Base-by-base conservation (phyloP, 2,329 filamentous ascomycete species). In the Ceratocystis ficicola region DNA sequence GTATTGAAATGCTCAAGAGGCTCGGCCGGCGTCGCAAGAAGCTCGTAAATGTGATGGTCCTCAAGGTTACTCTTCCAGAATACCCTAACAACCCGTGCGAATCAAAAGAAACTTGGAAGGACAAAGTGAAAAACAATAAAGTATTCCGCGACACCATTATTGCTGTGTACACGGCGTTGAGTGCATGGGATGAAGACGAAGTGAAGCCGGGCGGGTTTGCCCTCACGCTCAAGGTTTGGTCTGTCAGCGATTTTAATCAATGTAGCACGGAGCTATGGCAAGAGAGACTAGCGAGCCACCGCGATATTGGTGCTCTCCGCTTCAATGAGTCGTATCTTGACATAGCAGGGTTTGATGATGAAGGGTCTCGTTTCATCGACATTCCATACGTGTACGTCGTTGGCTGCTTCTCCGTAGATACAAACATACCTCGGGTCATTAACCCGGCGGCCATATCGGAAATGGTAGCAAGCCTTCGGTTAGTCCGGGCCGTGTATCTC, bases 341-440 rank as follows among this genome's bases (percentile, higher is more conserved):
- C 36, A 83, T 83, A 48, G 55, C 55, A 8, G 86, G 87, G 68
- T 76, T 83, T 44, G 81, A 89, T 20, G 87, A 90, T 70, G 85
- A 86, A 0, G 82, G 86, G 72, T 82, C 87, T 3, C 60, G 62
- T 17, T 44, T 20, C 46, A 17, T 76, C 48, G 76, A 89, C 70
- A 84, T 82, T 66, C 88, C 85, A 0, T 22, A 50, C 84, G 70
- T 70, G 12, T 63, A 67, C 30, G 70, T 68, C 6, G 68, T 71
- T 52, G 64, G 65, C 15, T 69, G 67, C 12, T 71, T 71, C 65
- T 41, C 59, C 5, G 66, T 68, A 7, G 68, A 69, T 48, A 62
- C 63, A 10, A 60, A 68, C 28, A 68, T 68, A 5, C 67, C 68
- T 17, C 68, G 70, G 4, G 64, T 68, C 10, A 48, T 71, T 25